These are phyloP conservation scores for Trichoderma gracile DNA, from an alignment of 2,329 filamentous ascomycete genomes.

Conservation along the genomic window DNA sequence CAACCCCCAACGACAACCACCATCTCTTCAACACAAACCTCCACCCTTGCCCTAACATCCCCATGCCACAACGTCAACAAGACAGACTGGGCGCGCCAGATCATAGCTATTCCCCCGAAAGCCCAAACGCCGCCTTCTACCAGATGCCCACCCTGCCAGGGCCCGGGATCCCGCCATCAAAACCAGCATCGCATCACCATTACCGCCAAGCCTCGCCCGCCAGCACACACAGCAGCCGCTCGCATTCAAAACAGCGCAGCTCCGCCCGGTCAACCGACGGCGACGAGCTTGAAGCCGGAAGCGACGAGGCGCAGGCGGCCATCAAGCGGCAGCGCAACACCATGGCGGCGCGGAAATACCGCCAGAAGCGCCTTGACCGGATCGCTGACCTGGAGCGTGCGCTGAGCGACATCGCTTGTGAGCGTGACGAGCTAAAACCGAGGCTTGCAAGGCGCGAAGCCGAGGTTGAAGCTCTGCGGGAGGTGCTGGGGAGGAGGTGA, in stretches of 20 bases:
- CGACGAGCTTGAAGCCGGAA: slow-evolving; percentile 29
- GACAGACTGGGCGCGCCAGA: slow-evolving; percentile 1
- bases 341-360: slow-evolving; percentile 69
- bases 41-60: not conserved
- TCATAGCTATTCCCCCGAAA: slow-evolving; percentile 3
- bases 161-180: not conserved
- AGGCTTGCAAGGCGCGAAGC: slow-evolving; percentile 65
- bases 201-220: slow-evolving; percentile 16
- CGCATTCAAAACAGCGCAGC: slow-evolving; percentile 28
- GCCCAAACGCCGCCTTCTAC: slow-evolving; percentile 12
- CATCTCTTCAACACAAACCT: slow-evolving; percentile 12
- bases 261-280: slow-evolving; percentile 6
- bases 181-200: slow-evolving; percentile 5
- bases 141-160: slow-evolving; percentile 8
- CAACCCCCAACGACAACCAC: slow-evolving; percentile 11
- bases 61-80: slow-evolving; percentile 5
- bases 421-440: slow-evolving; percentile 64
- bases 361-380: slow-evolving; percentile 69
- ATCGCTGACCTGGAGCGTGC: slow-evolving; percentile 62
- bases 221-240: slow-evolving; percentile 24
- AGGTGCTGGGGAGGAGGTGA: slow-evolving; percentile 45
- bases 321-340: slow-evolving; percentile 68
- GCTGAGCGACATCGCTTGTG: slow-evolving; percentile 58
- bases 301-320: slow-evolving; percentile 32
- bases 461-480: slow-evolving; percentile 61